Percentiles rank a stretch among this genome's conserved stretches.
These are phyloP conservation scores for Sclerotinia subarctica DNA, from an alignment of 2,329 filamentous ascomycete species.

Conservation along the genomic window DNA sequence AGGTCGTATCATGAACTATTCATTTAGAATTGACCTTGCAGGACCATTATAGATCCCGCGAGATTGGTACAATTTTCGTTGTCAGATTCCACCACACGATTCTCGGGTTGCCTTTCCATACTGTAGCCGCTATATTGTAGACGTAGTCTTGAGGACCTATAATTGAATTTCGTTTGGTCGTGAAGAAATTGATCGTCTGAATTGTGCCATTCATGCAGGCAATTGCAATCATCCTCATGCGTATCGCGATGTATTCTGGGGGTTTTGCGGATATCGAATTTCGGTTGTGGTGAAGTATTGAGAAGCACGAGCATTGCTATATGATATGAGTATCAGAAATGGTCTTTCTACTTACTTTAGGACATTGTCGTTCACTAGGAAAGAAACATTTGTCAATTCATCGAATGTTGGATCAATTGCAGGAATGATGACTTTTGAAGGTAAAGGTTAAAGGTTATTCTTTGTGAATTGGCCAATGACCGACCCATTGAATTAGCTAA, in stretches of 20 bases:
- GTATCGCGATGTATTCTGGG: neutral
- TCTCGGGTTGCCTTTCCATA: too few relatives aligned
- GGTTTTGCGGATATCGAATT: neutral
- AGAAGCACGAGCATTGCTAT: neutral
- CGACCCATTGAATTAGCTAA: neutral
- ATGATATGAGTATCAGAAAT: neutral
- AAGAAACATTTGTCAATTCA: neutral
- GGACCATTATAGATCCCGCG: neutral
- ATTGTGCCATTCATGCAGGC: neutral
- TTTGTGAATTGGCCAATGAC: neutral
- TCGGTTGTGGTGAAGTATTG: neutral
- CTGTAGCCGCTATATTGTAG: neutral
- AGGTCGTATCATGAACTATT: too few relatives aligned
- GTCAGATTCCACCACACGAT: too few relatives aligned
- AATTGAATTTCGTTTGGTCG: neutral
- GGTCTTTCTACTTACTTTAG: neutral
- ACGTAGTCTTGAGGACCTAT: too few relatives aligned
- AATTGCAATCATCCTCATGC: neutral
- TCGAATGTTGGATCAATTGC: neutral
- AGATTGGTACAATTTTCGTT: too few relatives aligned
- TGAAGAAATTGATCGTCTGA: too few relatives aligned
- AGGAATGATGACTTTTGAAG: too few relatives aligned
- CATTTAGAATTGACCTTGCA: too few relatives aligned
- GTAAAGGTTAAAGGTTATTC: neutral
- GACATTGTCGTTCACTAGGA: neutral